Evolutionary conservation across 305 asterid genomes (phyloP), one percentile per base, ranked within the genome.

Genomic region (Solanum chacoense): DNA sequence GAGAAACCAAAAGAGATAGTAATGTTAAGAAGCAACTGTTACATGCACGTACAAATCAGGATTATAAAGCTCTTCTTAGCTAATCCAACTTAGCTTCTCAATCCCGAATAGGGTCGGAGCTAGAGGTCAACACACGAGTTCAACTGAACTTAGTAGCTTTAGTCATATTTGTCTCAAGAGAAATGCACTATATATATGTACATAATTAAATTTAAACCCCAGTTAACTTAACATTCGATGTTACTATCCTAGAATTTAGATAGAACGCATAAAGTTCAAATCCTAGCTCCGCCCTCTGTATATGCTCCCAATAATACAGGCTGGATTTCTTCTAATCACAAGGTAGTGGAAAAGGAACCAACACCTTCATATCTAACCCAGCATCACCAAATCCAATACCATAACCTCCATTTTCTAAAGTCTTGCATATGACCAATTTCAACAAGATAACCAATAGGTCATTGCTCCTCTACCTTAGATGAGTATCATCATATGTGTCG

Each of bases 401-500:
- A 42, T 81, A 45, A 81, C 35, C 74, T 71, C 73, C 89, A 55
- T 72, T 42, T 29, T 45, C 83, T 50, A 83, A 74, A 35, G n/a
- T 42, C 69, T 29, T 59, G 14, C 34, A 32, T 31, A 3, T 16
- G n/a, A 45, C 29, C 75, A 29, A 42, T n/a, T 11, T 34, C 31
- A 32, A 40, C 55, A 55, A 32, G 32, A 35, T 18, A 74, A 40
- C 28, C 55, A n/a, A 45, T 34, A 75, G 74, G 85, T 6, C 0
- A 24, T 22, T 32, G 5, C 73, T 71, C 8, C 72, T 38, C 26
- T 94, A 97, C 94, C 96, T 95, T 85, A 97, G 88, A 89, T 96
- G 99, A 36, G 94, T 89, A 73, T 97, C 74, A 38, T 94, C 74
- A 38, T 94, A 96, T 22, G 96, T 89, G 73, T 96, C 98, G 45